Conservation (phyloP, 129 eudicot species). For the Flaveria brownii region DNA sequence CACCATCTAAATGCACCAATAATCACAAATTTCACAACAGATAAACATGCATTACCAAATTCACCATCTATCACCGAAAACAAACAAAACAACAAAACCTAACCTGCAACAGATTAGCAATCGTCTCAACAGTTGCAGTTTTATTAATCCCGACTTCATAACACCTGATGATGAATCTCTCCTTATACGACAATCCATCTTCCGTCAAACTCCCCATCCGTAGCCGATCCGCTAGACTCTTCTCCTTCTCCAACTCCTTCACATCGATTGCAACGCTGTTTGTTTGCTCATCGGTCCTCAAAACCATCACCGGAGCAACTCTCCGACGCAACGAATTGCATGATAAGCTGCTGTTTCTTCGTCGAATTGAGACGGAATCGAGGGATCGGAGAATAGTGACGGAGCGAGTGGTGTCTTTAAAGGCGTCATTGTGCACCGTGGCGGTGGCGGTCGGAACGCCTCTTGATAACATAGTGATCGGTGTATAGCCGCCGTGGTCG, state of each 20-base stretch:
- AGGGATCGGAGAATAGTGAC: slow-evolving; percentile 34
- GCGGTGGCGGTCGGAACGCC: slow-evolving; percentile 28
- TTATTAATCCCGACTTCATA: slow-evolving; percentile 94
- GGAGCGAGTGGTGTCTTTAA: slow-evolving; percentile 2
- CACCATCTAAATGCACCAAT: background rate
- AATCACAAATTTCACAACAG: background rate
- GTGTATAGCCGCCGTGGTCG: slow-evolving; percentile 11
- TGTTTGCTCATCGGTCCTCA: slow-evolving; percentile 30
- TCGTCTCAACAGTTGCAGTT: slow-evolving; percentile 91
- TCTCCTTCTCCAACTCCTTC: slow-evolving; percentile 18
- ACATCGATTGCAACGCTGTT: slow-evolving; percentile 6
- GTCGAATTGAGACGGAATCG: slow-evolving; percentile 32
- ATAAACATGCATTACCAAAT: slow-evolving; percentile 21
- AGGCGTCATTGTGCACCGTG: slow-evolving; percentile 17
- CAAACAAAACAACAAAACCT: background rate
- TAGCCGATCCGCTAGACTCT: slow-evolving; percentile 60
- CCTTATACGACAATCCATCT: slow-evolving; percentile 85
- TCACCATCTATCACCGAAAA: slow-evolving; percentile 10
- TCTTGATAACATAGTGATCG: slow-evolving; percentile 22
- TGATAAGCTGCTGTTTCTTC: background rate
- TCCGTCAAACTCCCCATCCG: slow-evolving; percentile 83
- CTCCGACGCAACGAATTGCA: slow-evolving; percentile 20
- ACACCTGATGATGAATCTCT: slow-evolving; percentile 78
- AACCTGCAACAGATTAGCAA: slow-evolving; percentile 95
- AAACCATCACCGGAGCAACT: slow-evolving; percentile 38